Base-by-base conservation (phyloP, 768 basidiomycete species). In the Psilocybe sp. region DNA sequence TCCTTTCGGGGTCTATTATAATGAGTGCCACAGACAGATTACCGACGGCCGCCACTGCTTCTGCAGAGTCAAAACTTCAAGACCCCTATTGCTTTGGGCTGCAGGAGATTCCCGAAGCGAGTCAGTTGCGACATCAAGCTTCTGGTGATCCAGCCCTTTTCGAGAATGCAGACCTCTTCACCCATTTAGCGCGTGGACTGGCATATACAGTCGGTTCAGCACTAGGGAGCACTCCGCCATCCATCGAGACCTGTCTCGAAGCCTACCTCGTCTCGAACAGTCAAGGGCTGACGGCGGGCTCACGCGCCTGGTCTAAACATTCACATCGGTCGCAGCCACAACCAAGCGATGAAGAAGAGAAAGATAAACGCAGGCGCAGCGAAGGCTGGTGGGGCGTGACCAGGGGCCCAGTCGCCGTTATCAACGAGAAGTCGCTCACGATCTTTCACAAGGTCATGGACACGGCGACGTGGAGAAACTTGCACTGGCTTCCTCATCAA, bases 241-340 rank as follows among this genome's bases (percentile, higher is more conserved):
- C 74, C 1, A 56, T 59, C 2, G 68, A 75, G n/a, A 62, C 63
- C 7, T 85, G 84, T 59, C 71, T 80, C 5, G 60, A 65, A 12
- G 81, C 83, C 1, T 86, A 81, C 60, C 63, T 72, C 4, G 53
- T 70, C 16, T 65, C 76, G 3, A 84, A 82, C 53, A 76, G 61
- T 15, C 76, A 67, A 32, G 74, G 70, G 1, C 71, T 86, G 38
- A 80, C 72, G 2, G 76, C 78, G 3, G 84, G 84, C 12, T 78
- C 82, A 1, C 75, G 81, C 20, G 83, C 84, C 5, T 86, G 82
- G 82, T 74, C 81, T 2, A 86, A 86, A 54, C 84, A 86, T 54
- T 74, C 75, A 1, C 82, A 82, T 53, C 69, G 84, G 19, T 85
- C 82, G 20, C 63, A 61, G 36, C 49, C 66, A 1, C 38, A 48